Conservation (phyloP, 805 yeast species). For the Zygotorulaspora chibaensis region DNA sequence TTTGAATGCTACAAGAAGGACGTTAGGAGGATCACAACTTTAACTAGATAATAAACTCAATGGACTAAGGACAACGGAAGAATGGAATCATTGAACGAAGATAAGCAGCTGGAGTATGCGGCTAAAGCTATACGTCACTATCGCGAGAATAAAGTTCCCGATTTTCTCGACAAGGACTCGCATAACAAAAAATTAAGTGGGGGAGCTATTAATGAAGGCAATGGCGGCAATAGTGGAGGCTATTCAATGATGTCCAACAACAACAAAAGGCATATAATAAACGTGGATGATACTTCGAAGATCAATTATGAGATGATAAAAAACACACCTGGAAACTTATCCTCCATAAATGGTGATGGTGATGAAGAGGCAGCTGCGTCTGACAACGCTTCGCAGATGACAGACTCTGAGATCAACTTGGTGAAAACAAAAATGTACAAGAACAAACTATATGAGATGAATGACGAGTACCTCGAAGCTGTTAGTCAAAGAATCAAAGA, state of each 20-base stretch:
- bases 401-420: conserved; percentile 22
- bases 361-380: neutral
- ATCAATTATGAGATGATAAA: conserved; percentile 35
- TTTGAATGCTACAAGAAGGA: conserved; percentile 3
- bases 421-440: conserved; percentile 28
- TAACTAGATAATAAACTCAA: neutral
- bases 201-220: conserved; percentile 2
- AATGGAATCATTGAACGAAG: conserved; percentile 7
- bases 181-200: conserved; percentile 9
- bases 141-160: conserved; percentile 6
- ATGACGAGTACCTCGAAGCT: conserved; percentile 24
- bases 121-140: conserved; percentile 15
- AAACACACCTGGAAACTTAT: conserved; percentile 30
- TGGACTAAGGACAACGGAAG: neutral
- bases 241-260: neutral
- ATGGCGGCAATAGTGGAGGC: conserved; percentile 5
- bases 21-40: neutral
- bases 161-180: conserved; percentile 9
- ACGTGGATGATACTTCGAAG: conserved; percentile 32
- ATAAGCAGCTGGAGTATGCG: conserved; percentile 18
- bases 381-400: conserved; percentile 7
- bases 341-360: neutral
- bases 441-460: conserved; percentile 25
- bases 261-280: conserved; percentile 30
- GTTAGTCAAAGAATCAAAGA: conserved; percentile 10